Evolutionary conservation across 2,329 filamentous ascomycete species (phyloP), one percentile per base, ranked within the genome.

Genomic region (Pseudogymnoascus destructans): DNA sequence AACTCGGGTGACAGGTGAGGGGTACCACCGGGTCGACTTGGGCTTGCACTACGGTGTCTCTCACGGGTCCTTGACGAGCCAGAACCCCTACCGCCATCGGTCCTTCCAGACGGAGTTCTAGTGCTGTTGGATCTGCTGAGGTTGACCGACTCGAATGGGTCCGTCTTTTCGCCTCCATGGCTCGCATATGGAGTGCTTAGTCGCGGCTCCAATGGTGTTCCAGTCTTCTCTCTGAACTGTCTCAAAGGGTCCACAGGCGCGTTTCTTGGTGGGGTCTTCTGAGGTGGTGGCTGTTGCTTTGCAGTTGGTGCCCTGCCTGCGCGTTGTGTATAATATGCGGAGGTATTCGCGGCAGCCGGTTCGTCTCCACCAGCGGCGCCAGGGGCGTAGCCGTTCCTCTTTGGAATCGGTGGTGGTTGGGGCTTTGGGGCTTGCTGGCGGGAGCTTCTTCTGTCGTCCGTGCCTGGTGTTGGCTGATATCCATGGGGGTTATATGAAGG

Each of bases 101-200:
- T 5, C 10, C 36, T 40, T 40, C 36, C 17, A 15, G 60, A 55
- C 1, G 57, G 57, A n/a, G 64, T 64, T 42, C 61, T 61, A 3
- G 66, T 69, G 52, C 64, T 69, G 49, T 66, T 69, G 21, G 68
- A 69, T 62, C 67, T 66, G 33, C 59, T 62, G 9, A 69, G 54
- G 63, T 65, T 65, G 59, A 63, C 58, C 38, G 59, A 75, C 46
- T 80, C 79, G 60, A 80, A 81, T 0, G 79, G 75, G 49, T 81
- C 77, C 3, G 79, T 77, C 69, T 78, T 83, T 66, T 84, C 81
- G 32, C 81, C 79, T 10, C 78, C 74, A 30, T 77, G 74, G 1
- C 73, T 75, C 40, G 75, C 73, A 64, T 84, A 84, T 0, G 80
- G 79, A 5, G 77, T 79, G 63, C 78, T 79, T 58, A 79, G 73